phyloP scores from a whole-genome alignment of 345 rosid genomes.

The Syzygium jambos region DNA sequence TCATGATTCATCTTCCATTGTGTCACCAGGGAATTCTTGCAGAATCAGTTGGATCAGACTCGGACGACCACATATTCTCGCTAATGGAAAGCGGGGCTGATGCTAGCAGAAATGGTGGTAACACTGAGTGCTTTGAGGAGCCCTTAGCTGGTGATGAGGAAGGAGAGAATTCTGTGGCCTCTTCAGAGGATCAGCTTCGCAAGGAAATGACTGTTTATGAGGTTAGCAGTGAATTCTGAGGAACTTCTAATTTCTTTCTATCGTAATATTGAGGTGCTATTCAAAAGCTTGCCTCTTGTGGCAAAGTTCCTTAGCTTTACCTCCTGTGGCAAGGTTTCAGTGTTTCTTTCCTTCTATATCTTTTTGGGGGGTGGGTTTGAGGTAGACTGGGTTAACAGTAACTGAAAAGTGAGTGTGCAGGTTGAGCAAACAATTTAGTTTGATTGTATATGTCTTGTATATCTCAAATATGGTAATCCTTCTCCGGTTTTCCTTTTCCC shows the following conservation, averaged over 20 bases:
- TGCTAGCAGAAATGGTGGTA: constrained; percentile 43
- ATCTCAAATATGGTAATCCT: not conserved
- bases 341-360: not conserved
- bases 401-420: not conserved
- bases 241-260: not conserved
- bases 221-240: constrained; percentile 25
- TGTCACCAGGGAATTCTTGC: constrained; percentile 65
- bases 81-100: constrained; percentile 62
- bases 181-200: constrained; percentile 76
- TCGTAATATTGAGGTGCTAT: not conserved
- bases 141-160: constrained; percentile 75
- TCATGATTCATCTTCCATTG: not conserved
- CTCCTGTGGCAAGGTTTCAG: not conserved
- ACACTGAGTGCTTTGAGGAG: constrained; percentile 39
- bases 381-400: not conserved
- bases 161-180: constrained; percentile 64
- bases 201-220: constrained; percentile 91
- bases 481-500: constrained; percentile 1
- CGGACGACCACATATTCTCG: constrained; percentile 40
- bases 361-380: not conserved
- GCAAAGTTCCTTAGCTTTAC: not conserved
- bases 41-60: constrained; percentile 49
- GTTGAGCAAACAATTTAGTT: not conserved
- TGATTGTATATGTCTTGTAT: not conserved
- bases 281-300: not conserved